phyloP scores from a whole-genome alignment of 1,139 yeast species.

The Taphrina wiesneri region DNA sequence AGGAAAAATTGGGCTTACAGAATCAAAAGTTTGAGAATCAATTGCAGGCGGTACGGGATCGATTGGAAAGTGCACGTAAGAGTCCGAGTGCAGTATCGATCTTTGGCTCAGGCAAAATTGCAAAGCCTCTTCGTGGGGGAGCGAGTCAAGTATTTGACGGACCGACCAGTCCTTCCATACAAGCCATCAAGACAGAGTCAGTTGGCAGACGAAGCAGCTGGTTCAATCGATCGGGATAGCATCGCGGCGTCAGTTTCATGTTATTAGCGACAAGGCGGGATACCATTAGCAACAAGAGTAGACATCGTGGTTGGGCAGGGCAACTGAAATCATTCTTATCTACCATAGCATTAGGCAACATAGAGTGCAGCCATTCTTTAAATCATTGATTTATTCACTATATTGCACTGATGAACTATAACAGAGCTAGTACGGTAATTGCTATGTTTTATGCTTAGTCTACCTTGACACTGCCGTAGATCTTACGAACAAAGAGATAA shows the following conservation, averaged over 20 bases:
- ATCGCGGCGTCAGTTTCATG: not conserved
- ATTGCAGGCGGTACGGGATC: conserved; percentile 51
- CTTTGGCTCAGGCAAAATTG: conserved; percentile 49
- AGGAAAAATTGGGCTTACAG: conserved; percentile 54
- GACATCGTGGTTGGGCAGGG: not conserved
- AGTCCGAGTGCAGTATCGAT: conserved; percentile 29
- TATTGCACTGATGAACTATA: too few relatives aligned
- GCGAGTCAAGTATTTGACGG: conserved; percentile 19
- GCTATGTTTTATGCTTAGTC: not conserved
- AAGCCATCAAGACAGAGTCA: not conserved
- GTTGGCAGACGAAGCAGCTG: conserved; percentile 4
- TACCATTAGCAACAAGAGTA: not conserved
- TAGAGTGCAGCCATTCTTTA: not conserved
- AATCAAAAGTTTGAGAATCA: conserved; percentile 58
- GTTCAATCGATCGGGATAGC: conserved; percentile 1
- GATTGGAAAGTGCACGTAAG: conserved; percentile 44
- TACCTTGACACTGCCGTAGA: conserved; percentile 14
- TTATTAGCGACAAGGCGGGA: not conserved
- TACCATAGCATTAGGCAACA: not conserved
- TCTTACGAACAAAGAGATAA: conserved; percentile 67
- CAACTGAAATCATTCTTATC: not conserved
- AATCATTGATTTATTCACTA: not conserved
- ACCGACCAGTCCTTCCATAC: conserved; percentile 11
- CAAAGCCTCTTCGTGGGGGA: conserved; percentile 69
- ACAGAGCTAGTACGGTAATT: too few relatives aligned